Evolutionary conservation across 2,329 filamentous ascomycete species (phyloP).

Genomic region (Sarocladium brachiariae): DNA sequence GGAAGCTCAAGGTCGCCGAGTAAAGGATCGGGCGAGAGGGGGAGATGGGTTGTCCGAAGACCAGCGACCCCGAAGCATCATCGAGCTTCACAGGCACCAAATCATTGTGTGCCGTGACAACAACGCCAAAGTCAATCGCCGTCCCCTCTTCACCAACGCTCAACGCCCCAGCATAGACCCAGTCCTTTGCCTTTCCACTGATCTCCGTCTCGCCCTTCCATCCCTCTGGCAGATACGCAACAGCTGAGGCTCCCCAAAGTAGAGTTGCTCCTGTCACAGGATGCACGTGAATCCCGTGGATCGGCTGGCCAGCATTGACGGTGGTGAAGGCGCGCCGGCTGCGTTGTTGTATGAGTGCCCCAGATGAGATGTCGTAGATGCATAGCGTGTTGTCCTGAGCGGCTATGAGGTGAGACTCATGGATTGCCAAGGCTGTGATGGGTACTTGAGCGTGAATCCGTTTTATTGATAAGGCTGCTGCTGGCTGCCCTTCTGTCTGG

Average conservation of each 20-base stretch:
- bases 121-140: conserved; percentile 33
- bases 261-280: conserved; percentile 32
- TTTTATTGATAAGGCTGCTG: background rate
- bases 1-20: conserved; percentile 67
- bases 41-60: conserved; percentile 46
- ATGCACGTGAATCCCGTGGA: conserved; percentile 63
- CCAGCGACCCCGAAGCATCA: conserved; percentile 21
- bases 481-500: background rate
- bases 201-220: conserved; percentile 13
- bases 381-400: conserved; percentile 55
- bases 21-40: conserved; percentile 82
- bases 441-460: conserved; percentile 33
- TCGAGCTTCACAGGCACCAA: conserved; percentile 46
- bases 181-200: conserved; percentile 55
- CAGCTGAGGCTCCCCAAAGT: conserved; percentile 62
- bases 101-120: conserved; percentile 86
- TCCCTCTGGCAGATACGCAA: conserved; percentile 35
- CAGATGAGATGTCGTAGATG: conserved; percentile 38
- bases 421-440: conserved; percentile 54
- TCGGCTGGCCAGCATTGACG: conserved; percentile 61
- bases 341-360: conserved; percentile 32
- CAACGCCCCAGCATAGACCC: conserved; percentile 65
- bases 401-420: conserved; percentile 42
- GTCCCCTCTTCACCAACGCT: conserved; percentile 34
- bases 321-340: conserved; percentile 13